Evolutionary conservation across 2,329 filamentous ascomycete species (phyloP), one percentile per base, ranked within the genome.

Genomic region (Penicillium sp.): DNA sequence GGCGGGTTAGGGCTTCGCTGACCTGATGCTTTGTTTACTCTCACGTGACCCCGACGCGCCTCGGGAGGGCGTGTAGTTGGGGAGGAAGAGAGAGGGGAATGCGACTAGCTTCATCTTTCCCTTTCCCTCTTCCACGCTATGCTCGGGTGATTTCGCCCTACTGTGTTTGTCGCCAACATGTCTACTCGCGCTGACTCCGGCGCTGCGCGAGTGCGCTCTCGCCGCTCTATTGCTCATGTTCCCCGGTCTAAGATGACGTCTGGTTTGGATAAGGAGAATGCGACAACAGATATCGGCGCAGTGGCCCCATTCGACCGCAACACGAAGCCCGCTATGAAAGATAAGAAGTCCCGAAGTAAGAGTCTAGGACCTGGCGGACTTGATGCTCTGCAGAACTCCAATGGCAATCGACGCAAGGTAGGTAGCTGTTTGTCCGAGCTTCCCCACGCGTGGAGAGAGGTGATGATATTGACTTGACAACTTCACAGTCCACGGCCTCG

Each of bases 341-440:
- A 75, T 32, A 81, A 80, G 75, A 93, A 91, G 75, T 89, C 88
- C 52, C 86, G 94, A 60, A 97, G 93, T 75, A 97, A 97, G 79
- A 97, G 93, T 75, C 87, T 99, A 61, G 94, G 94, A 2, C 93
- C 94, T 13, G 94, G 93, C 44, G 91, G 92, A 21, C 75, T 96
- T 39, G 91, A 95, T 78, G 87, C 88, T 51, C 80, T 95, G 49
- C 91, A 88, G 70, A 82, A 87, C 66, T 83, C 82, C 37, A 84
- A 80, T 66, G 90, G 89, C 27, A 95, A 96, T 70, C 80, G 89
- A 63, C 84, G 89, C 71, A 89, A 91, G 77, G 91, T 94, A 82
- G 67, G 79, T 62, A 52, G 36, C 21, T 40, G 13, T 40, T 26
- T 37, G 51, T 32, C n/a, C 27, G n/a, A 26, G 15, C 18, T 33